A percentile compares a stretch with the other conserved stretches of the same genome.
Conservation (phyloP, 2,329 filamentous ascomycete species). For the Penicillium griseofulvum region DNA sequence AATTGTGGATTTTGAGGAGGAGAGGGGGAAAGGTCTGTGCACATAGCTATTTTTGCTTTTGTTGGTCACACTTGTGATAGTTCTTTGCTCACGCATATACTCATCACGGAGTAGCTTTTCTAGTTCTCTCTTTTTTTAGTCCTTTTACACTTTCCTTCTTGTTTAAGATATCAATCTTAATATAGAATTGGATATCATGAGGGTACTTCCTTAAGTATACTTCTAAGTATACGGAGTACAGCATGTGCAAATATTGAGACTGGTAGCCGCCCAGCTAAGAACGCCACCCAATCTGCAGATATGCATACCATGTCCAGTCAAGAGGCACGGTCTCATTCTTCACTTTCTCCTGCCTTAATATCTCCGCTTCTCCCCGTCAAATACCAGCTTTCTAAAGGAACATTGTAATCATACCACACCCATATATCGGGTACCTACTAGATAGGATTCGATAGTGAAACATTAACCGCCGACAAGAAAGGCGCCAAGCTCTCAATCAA, state of each 20-base stretch:
- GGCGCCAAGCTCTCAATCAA: not conserved
- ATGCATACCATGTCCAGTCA: not conserved
- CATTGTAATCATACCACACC: not conserved
- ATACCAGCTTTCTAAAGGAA: no score
- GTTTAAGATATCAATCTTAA: not conserved
- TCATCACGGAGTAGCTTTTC: not conserved
- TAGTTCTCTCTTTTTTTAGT: not conserved
- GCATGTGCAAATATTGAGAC: not conserved
- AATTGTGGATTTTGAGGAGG: not conserved
- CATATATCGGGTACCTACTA: not conserved
- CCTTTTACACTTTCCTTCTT: not conserved
- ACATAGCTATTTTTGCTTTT: not conserved
- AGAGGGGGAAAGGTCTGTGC: not conserved
- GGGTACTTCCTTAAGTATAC: not conserved
- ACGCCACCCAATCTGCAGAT: not conserved
- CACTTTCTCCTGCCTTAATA: not conserved
- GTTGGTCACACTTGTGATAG: constrained; percentile 5
- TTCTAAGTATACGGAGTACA: no score
- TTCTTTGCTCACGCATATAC: not conserved
- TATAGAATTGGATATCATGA: not conserved
- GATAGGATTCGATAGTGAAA: not conserved
- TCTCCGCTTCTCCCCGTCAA: no score
- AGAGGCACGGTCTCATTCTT: not conserved
- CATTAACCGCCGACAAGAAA: not conserved
- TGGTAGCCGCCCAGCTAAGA: not conserved